A percentile compares a stretch with the other conserved stretches of the same genome.
Evolutionary conservation across 306 rosid species (phyloP).

Genomic region (Vachellia pachyceras): DNA sequence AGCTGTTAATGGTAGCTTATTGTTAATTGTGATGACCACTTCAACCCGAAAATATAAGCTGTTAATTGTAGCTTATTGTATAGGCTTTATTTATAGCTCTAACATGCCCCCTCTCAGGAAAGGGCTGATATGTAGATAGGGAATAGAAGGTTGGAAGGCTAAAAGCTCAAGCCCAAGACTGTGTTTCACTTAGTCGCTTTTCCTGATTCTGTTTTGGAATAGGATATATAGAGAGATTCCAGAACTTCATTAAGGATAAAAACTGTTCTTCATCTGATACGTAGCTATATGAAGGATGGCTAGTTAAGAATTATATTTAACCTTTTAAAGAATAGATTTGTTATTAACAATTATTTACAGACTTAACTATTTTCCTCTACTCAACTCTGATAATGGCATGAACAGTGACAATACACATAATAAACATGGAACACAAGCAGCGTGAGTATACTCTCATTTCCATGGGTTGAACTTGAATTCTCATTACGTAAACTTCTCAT

Average conservation of each 20-base stretch:
- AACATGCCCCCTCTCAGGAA: neutral
- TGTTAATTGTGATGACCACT: neutral
- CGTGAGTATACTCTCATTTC: too few relatives aligned
- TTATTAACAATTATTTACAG: neutral
- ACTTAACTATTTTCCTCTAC: neutral
- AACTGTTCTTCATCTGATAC: neutral
- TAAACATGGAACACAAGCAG: neutral
- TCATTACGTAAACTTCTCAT: too few relatives aligned
- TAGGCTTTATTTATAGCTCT: neutral
- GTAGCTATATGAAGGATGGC: neutral
- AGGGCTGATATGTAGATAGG: too few relatives aligned
- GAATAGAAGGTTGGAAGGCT: neutral
- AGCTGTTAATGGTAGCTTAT: slow-evolving; percentile 7
- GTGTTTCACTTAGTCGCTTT: neutral
- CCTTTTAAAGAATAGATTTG: neutral
- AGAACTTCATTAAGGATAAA: neutral
- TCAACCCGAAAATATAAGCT: neutral
- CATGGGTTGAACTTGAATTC: too few relatives aligned
- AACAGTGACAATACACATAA: neutral
- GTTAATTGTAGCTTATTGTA: neutral
- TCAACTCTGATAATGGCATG: neutral
- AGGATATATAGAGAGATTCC: neutral
- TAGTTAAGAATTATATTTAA: neutral
- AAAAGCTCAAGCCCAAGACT: neutral
- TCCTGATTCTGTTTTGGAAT: neutral